Conservation (phyloP, 2,329 filamentous ascomycete genomes). For the Mycocentrospora acerina region DNA sequence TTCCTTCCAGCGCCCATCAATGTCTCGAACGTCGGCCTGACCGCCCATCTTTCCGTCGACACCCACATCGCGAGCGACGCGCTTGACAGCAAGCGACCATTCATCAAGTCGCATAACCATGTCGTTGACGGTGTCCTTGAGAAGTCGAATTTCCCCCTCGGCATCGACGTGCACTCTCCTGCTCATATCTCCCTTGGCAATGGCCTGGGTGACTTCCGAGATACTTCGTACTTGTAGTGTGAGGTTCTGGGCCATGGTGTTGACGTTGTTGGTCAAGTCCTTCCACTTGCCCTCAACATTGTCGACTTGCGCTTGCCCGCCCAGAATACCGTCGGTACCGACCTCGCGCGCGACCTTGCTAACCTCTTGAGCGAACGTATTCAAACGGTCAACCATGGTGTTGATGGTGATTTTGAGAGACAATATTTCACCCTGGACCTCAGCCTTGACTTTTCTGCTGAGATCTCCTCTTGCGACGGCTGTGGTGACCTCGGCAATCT, state of each 20-base stretch:
- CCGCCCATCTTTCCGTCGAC: constrained; percentile 99
- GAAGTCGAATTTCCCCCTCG: constrained; percentile 87
- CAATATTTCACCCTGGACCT: constrained; percentile 55
- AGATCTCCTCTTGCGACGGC: constrained; percentile 55
- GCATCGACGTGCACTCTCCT: constrained; percentile 95
- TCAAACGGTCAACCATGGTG: constrained; percentile 66
- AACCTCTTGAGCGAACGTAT: constrained; percentile 65
- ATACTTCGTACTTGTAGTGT: constrained; percentile 79
- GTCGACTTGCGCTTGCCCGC: constrained; percentile 64
- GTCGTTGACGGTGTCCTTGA: constrained; percentile 98
- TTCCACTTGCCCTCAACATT: constrained; percentile 69
- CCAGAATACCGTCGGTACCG: constrained; percentile 64
- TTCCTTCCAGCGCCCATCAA: constrained; percentile 95
- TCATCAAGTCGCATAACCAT: constrained; percentile 95
- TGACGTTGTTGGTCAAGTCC: constrained; percentile 67
- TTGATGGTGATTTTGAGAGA: constrained; percentile 82
- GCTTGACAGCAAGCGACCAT: constrained; percentile 94
- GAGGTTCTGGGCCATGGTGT: constrained; percentile 67
- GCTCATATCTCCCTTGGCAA: constrained; percentile 93
- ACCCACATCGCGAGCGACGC: constrained; percentile 93
- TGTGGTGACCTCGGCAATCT: constrained; percentile 56
- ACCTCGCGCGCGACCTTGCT: constrained; percentile 67
- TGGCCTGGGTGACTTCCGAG: constrained; percentile 90
- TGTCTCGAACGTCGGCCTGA: constrained; percentile 89
- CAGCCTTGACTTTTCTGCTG: constrained; percentile 54